Percentiles rank a stretch among this genome's conserved stretches.
Evolutionary conservation across 2,329 filamentous ascomycete genomes (phyloP).

Genomic region (Sporothrix pallida): DNA sequence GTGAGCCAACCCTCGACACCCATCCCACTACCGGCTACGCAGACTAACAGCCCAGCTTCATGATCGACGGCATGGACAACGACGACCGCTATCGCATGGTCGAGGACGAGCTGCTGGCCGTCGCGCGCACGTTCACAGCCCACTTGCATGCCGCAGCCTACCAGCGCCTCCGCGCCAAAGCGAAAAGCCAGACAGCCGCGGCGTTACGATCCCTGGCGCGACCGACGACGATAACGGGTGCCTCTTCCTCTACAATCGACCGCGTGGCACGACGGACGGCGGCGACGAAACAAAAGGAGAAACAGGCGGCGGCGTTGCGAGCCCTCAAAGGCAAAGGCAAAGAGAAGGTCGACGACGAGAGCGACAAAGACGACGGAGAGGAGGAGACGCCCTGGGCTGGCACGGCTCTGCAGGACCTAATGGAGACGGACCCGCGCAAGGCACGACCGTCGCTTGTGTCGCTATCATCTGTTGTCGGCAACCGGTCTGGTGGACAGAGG

Average conservation of each 20-base stretch:
- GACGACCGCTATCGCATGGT: slow-evolving; percentile 83
- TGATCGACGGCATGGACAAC: slow-evolving; percentile 66
- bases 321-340: neutral
- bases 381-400: slow-evolving; percentile 46
- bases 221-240: slow-evolving; percentile 51
- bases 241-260: slow-evolving; percentile 43
- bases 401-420: slow-evolving; percentile 51
- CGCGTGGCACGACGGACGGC: slow-evolving; percentile 42
- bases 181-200: slow-evolving; percentile 55
- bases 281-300: slow-evolving; percentile 47
- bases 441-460: slow-evolving; percentile 37
- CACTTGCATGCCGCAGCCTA: slow-evolving; percentile 83
- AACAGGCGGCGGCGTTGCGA: slow-evolving; percentile 45
- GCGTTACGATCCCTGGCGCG: slow-evolving; percentile 58
- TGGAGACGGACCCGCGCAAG: slow-evolving; percentile 48
- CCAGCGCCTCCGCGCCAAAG: slow-evolving; percentile 56
- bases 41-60: slow-evolving; percentile 53
- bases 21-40: too few relatives aligned
- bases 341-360: neutral
- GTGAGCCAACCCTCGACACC: too few relatives aligned
- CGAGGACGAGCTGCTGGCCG: slow-evolving; percentile 75
- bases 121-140: slow-evolving; percentile 72
- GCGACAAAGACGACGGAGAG: slow-evolving; percentile 40
- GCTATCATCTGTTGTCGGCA: neutral
- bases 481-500: neutral